These are phyloP conservation scores for Phytophthora litchii DNA, from an alignment of 352 stramenopile genomes.

Conservation along the genomic window DNA sequence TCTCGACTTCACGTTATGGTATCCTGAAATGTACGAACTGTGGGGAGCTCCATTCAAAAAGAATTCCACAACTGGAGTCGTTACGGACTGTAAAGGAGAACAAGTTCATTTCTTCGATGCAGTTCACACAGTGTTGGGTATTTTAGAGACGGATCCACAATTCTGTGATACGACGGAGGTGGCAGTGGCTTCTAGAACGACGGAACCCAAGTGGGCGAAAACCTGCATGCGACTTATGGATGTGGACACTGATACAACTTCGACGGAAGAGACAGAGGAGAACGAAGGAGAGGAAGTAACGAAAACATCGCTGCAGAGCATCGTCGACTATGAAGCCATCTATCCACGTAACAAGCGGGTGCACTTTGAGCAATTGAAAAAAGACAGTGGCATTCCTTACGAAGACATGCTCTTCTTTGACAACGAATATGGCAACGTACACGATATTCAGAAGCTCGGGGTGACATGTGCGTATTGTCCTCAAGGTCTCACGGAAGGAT, in stretches of 20 bases:
- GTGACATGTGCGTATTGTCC: conserved; percentile 84
- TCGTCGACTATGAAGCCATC: conserved; percentile 83
- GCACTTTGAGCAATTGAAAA: conserved; percentile 93
- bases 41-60: conserved; percentile 81
- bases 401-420: conserved; percentile 98
- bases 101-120: conserved; percentile 83
- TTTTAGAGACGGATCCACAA: conserved; percentile 71
- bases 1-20: conserved; percentile 81
- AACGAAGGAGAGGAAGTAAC: conserved; percentile 4
- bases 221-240: conserved; percentile 82
- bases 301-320: conserved; percentile 56
- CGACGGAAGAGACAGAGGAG: conserved; percentile 19
- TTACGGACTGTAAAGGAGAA: conserved; percentile 71
- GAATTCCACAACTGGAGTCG: conserved; percentile 55
- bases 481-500: conserved; percentile 65
- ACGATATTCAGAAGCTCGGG: conserved; percentile 64
- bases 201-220: conserved; percentile 76
- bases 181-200: conserved; percentile 57
- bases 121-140: conserved; percentile 68
- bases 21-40: conserved; percentile 88
- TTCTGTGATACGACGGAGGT: conserved; percentile 66
- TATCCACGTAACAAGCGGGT: conserved; percentile 86
- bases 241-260: conserved; percentile 57
- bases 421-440: conserved; percentile 89
- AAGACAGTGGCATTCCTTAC: conserved; percentile 91